These are phyloP conservation scores for Cymbopogon flexuosus DNA, from an alignment of 202 grass and related monocot genomes.

Conservation along the genomic window DNA sequence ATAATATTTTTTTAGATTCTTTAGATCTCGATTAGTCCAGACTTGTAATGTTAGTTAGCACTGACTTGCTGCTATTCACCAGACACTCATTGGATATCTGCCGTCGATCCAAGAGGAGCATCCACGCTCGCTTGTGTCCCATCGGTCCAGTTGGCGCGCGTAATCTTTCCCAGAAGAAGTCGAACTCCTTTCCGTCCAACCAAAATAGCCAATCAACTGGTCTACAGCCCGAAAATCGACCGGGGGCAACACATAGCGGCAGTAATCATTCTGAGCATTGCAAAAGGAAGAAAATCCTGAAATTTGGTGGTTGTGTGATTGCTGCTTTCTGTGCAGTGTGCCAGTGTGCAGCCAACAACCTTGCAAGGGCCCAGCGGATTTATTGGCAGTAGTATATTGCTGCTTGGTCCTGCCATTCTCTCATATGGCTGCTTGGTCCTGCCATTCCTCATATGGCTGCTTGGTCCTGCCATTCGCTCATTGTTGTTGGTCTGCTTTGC, in stretches of 20 bases:
- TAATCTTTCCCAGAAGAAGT: background rate
- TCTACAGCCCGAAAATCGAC: background rate
- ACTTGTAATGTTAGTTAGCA: background rate
- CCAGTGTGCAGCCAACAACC: background rate
- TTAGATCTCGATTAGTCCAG: background rate
- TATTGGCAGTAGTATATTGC: background rate
- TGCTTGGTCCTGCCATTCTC: background rate
- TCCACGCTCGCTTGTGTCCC: background rate
- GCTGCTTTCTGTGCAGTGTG: background rate
- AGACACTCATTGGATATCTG: background rate
- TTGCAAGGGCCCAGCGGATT: background rate
- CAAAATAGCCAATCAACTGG: background rate
- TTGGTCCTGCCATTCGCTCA: background rate
- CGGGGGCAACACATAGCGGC: background rate
- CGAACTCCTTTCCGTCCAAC: background rate
- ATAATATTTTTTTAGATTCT: background rate
- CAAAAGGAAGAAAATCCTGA: background rate
- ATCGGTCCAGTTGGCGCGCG: background rate
- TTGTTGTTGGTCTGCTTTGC: background rate
- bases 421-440: background rate
- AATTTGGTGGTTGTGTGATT: slow-evolving; percentile 15
- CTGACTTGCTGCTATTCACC: background rate
- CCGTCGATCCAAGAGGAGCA: background rate
- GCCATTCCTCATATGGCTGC: background rate
- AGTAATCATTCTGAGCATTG: background rate